A percentile compares a stretch with the other conserved stretches of the same genome.
Conservation (phyloP, 495 filamentous ascomycete genomes). For the Thermothielavioides terrestris region DNA sequence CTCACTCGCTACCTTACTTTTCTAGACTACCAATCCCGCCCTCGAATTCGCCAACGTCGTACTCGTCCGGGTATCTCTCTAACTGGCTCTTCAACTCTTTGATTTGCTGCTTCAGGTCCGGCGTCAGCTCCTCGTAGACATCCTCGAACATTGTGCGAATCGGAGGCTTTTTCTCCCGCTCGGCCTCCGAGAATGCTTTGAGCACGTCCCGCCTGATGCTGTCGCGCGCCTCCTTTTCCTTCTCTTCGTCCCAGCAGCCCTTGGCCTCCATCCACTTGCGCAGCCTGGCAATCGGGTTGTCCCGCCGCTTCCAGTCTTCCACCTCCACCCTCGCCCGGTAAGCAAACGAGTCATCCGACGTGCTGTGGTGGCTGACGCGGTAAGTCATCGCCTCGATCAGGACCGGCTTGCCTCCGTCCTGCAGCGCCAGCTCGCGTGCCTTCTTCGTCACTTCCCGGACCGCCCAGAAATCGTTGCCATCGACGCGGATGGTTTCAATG, state of each 20-base stretch:
- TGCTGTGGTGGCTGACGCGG: conserved; percentile 94
- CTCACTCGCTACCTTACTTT: conserved; percentile 9
- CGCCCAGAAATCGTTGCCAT: conserved; percentile 96
- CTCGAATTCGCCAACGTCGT: conserved; percentile 73
- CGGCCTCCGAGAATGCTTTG: conserved; percentile 76
- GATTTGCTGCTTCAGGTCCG: conserved; percentile 74
- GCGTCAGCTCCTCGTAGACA: conserved; percentile 79
- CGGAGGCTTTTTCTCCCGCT: conserved; percentile 81
- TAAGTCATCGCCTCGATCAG: conserved; percentile 97
- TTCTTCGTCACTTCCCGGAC: conserved; percentile 75
- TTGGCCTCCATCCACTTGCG: conserved; percentile 85
- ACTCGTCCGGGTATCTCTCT: conserved; percentile 85
- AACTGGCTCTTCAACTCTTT: conserved; percentile 64
- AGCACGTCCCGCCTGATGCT: conserved; percentile 63
- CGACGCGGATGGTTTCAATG: conserved; percentile 92
- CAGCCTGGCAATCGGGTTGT: conserved; percentile 86
- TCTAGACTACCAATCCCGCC: conserved; percentile 60
- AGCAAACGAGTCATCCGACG: conserved; percentile 93
- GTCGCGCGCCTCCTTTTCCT: conserved; percentile 64
- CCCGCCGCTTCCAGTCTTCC: conserved; percentile 93
- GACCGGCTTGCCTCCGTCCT: conserved; percentile 69
- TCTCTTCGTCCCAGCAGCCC: conserved; percentile 73
- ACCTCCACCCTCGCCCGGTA: conserved; percentile 92
- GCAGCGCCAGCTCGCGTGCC: conserved; percentile 67
- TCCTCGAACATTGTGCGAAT: conserved; percentile 74